These are phyloP conservation scores for Inga laurina DNA, from an alignment of 306 rosid species.

Conservation along the genomic window DNA sequence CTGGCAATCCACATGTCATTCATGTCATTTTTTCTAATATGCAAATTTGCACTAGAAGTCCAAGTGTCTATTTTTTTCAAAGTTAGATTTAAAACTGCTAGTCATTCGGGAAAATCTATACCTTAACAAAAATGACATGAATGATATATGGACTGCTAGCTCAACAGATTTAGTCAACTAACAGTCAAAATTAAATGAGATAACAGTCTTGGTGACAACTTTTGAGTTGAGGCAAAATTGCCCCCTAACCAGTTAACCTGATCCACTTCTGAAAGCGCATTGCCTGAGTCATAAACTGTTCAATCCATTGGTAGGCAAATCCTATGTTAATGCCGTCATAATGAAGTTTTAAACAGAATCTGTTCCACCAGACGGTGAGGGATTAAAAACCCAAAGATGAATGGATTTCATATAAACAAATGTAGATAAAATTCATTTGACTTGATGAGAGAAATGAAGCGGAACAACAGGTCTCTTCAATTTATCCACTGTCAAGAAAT, in stretches of 20 bases:
- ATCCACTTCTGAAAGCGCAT: neutral
- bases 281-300: neutral
- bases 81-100: too few relatives aligned
- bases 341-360: neutral
- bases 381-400: neutral
- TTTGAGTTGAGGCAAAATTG: too few relatives aligned
- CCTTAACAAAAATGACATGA: too few relatives aligned
- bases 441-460: conserved; percentile 7
- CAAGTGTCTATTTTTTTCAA: too few relatives aligned
- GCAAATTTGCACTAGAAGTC: rapidly evolving
- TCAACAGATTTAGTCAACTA: too few relatives aligned
- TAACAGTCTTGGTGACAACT: too few relatives aligned
- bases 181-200: too few relatives aligned
- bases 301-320: neutral
- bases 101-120: too few relatives aligned
- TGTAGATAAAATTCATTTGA: neutral
- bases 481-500: neutral
- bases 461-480: neutral
- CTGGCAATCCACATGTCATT: too few relatives aligned
- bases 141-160: rapidly evolving
- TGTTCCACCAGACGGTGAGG: neutral
- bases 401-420: neutral
- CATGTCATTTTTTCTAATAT: too few relatives aligned
- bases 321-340: neutral
- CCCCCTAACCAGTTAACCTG: too few relatives aligned